phyloP scores from a whole-genome alignment of 257 asterid species.

The Mentha longifolia region DNA sequence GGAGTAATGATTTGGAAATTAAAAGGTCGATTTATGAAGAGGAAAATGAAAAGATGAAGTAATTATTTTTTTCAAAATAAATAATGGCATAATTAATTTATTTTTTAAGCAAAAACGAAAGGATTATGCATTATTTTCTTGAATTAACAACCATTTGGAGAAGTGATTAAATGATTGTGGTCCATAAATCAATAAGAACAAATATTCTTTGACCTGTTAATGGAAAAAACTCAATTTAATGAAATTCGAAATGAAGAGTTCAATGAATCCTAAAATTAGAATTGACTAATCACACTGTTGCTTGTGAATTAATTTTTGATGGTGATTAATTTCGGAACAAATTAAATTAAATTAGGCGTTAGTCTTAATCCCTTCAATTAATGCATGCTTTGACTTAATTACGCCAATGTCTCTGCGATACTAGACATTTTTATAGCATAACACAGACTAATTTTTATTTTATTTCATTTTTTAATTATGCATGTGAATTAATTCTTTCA shows the following conservation, averaged over 20 bases:
- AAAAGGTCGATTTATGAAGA: no score
- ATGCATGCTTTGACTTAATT: conserved; percentile 24
- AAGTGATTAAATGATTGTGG: conserved; percentile 34
- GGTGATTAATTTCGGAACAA: conserved; percentile 3
- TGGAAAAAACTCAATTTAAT: conserved; percentile 27
- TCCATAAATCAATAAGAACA: conserved; percentile 39
- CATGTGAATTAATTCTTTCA: not conserved
- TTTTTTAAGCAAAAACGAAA: no score
- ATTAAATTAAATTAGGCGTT: not conserved
- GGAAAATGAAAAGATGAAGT: no score
- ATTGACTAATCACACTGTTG: conserved; percentile 35
- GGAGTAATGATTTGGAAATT: no score
- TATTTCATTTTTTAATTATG: not conserved
- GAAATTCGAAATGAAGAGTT: conserved; percentile 8
- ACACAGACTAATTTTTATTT: not conserved
- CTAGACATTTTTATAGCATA: conserved; percentile 22
- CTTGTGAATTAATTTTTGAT: conserved; percentile 27
- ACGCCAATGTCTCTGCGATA: conserved; percentile 28
- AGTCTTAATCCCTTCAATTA: conserved; percentile 19
- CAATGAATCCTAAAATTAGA: conserved; percentile 32
- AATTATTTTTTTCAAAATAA: no score
- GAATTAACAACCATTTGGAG: not conserved
- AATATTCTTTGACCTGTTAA: conserved; percentile 37
- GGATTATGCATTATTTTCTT: not conserved
- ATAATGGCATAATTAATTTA: no score